Percentiles rank a stretch among this genome's conserved stretches.
Evolutionary conservation across 352 stramenopile species (phyloP).

Genomic region (Blastocystis sp.): DNA sequence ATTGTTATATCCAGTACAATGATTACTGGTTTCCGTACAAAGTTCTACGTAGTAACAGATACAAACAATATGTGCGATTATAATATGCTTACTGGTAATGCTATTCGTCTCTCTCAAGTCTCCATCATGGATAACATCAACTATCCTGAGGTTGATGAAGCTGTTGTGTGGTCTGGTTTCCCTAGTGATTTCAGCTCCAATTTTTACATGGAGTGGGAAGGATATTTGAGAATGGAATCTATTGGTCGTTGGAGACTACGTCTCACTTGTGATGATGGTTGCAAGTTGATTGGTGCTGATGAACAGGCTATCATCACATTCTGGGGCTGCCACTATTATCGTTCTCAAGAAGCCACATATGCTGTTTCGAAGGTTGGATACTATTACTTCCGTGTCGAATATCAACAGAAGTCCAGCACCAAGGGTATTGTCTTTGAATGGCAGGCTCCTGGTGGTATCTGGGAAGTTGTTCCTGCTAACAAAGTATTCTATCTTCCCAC

Average conservation of each 20-base stretch:
- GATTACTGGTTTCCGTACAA: slow-evolving; percentile 23
- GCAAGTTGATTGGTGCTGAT: slow-evolving; percentile 47
- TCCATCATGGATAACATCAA: not conserved
- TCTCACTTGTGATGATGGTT: slow-evolving; percentile 55
- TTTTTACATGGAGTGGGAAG: slow-evolving; percentile 62
- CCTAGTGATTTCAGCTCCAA: slow-evolving; percentile 33
- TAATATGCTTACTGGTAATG: slow-evolving; percentile 38
- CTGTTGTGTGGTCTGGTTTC: slow-evolving; percentile 19
- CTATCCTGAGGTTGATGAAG: not conserved
- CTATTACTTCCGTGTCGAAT: slow-evolving; percentile 62
- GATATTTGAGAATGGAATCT: slow-evolving; percentile 36
- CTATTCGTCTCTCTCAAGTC: slow-evolving; percentile 16
- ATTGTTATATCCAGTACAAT: slow-evolving; percentile 20
- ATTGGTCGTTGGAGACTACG: slow-evolving; percentile 43
- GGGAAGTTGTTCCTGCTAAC: slow-evolving; percentile 32
- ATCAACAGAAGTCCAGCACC: not conserved
- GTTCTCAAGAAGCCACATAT: slow-evolving; percentile 11
- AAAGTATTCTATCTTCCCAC: slow-evolving; percentile 53
- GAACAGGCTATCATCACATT: slow-evolving; percentile 42
- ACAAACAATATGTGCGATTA: slow-evolving; percentile 11
- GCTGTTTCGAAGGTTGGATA: slow-evolving; percentile 45
- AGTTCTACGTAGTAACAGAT: slow-evolving; percentile 27
- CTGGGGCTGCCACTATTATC: slow-evolving; percentile 55
- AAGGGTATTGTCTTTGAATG: slow-evolving; percentile 61
- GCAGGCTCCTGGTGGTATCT: slow-evolving; percentile 17